Percentiles rank a stretch among this genome's conserved stretches.
Evolutionary conservation across 805 yeast species (phyloP).

Genomic region (Saturnispora diversa): DNA sequence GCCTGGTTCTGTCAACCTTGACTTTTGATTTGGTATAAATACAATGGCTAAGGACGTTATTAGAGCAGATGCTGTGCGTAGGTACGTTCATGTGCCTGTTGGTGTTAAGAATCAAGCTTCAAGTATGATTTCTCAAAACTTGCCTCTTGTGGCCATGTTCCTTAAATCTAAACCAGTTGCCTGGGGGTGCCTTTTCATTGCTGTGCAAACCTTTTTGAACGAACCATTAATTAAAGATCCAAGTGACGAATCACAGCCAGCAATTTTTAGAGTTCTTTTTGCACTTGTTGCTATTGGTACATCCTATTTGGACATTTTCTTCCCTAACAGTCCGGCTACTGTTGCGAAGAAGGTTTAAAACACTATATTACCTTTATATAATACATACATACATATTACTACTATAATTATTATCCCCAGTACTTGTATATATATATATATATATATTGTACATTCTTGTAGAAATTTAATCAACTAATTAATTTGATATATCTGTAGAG

Average conservation of each 20-base stretch:
- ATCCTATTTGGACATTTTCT: constrained; percentile 44
- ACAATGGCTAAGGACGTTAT: constrained; percentile 24
- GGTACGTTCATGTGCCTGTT: constrained; percentile 42
- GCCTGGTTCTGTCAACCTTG: too few relatives aligned
- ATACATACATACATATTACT: too few relatives aligned
- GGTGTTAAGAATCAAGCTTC: constrained; percentile 39
- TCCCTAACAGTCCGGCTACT: constrained; percentile 30
- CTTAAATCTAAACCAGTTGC: constrained; percentile 47
- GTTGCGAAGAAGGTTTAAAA: constrained; percentile 2
- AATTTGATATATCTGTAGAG: background rate
- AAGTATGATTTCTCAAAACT: constrained; percentile 40
- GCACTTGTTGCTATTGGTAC: constrained; percentile 40
- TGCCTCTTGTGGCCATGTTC: constrained; percentile 61
- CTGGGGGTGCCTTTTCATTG: constrained; percentile 47
- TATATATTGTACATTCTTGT: too few relatives aligned
- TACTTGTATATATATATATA: too few relatives aligned
- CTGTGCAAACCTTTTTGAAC: constrained; percentile 42
- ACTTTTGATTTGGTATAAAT: too few relatives aligned
- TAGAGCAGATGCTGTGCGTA: constrained; percentile 25
- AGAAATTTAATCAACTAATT: too few relatives aligned
- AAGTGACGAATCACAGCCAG: constrained; percentile 35
- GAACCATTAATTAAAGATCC: constrained; percentile 27
- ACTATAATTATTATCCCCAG: too few relatives aligned
- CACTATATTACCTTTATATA: background rate
- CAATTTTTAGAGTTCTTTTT: constrained; percentile 38